Conservation (phyloP, 164 flowering plant species). For the Houttuynia cordata region DNA sequence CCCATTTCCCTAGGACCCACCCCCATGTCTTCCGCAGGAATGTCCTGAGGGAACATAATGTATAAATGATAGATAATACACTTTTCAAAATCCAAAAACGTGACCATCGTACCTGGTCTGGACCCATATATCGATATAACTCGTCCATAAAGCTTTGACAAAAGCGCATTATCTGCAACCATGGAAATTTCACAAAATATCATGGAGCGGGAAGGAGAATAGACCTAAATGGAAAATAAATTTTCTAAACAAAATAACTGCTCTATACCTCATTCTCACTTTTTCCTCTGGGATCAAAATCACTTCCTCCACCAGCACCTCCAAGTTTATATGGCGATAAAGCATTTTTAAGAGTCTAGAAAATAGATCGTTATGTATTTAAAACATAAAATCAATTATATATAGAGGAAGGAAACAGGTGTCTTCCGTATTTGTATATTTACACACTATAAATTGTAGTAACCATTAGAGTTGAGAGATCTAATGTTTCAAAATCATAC, state of each 20-base stretch:
- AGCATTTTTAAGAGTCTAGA: conserved; percentile 86
- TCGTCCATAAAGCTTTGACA: conserved; percentile 98
- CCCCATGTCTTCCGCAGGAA: conserved; percentile 98
- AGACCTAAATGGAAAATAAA: not conserved
- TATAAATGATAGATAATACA: not conserved
- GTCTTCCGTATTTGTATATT: too few species aligned
- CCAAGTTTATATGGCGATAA: conserved; percentile 93
- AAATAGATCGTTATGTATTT: not conserved
- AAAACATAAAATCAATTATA: too few species aligned
- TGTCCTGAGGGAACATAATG: conserved; percentile 68
- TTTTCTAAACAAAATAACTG: not conserved
- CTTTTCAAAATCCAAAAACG: not conserved
- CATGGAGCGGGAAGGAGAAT: not conserved
- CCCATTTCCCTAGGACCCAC: conserved; percentile 99
- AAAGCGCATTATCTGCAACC: conserved; percentile 83
- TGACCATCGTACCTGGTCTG: conserved; percentile 57
- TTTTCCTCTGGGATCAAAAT: conserved; percentile 97
- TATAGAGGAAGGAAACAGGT: too few species aligned
- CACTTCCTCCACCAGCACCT: conserved; percentile 97
- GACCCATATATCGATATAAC: conserved; percentile 79
- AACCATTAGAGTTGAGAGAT: too few species aligned
- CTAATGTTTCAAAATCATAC: too few species aligned
- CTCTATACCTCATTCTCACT: conserved; percentile 79
- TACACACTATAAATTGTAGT: too few species aligned
- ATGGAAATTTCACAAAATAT: not conserved